phyloP scores from a whole-genome alignment of 73 alveolate genomes.

The Paramecium primaurelia region DNA sequence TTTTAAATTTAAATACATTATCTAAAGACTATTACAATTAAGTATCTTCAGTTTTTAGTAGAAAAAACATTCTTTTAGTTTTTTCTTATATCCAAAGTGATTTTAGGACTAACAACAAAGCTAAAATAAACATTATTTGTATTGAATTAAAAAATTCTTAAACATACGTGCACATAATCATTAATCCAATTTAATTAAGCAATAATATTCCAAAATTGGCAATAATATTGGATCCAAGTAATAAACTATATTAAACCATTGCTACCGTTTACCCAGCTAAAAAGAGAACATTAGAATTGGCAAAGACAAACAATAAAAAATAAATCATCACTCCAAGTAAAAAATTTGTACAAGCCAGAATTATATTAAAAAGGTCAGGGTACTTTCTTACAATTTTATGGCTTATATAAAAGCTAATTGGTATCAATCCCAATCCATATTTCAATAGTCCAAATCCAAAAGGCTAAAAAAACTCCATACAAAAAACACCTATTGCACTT shows the following conservation, averaged over 20 bases:
- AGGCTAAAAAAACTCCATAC: neutral
- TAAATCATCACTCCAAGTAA: neutral
- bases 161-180: neutral
- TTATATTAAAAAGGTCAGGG: neutral
- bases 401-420: neutral
- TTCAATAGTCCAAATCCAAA: neutral
- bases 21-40: neutral
- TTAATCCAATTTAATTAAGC: neutral
- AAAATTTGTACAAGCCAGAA: neutral
- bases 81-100: neutral
- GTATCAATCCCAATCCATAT: neutral
- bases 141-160: neutral
- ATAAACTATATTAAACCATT: neutral
- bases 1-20: neutral
- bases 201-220: neutral
- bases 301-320: neutral
- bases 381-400: neutral
- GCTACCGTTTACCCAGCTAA: constrained; percentile 12
- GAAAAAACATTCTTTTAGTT: neutral
- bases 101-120: neutral
- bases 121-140: neutral
- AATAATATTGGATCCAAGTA: neutral
- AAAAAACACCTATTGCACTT: neutral
- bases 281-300: neutral
- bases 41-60: neutral